Conservation (phyloP, 1,284 basidiomycete species). For the Cronartium quercuum region DNA sequence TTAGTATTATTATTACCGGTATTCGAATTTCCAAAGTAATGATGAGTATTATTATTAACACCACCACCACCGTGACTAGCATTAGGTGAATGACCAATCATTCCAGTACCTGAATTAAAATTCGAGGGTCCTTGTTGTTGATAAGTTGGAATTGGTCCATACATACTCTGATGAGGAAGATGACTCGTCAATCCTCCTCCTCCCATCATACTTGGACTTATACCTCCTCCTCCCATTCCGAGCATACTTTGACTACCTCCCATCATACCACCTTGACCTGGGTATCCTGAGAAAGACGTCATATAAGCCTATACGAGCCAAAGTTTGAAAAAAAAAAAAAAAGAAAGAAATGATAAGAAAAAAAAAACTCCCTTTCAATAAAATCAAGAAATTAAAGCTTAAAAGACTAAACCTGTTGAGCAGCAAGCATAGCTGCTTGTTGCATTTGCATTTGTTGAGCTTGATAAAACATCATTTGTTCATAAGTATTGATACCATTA, state of each 20-base stretch:
- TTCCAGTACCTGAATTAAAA: too few relatives aligned
- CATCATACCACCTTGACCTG: neutral
- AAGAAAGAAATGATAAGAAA: neutral
- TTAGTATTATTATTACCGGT: too few relatives aligned
- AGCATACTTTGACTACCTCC: neutral
- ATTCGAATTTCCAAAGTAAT: too few relatives aligned
- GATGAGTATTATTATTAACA: too few relatives aligned
- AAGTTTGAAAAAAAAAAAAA: neutral
- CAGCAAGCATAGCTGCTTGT: slow-evolving; percentile 32
- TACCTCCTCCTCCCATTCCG: too few relatives aligned
- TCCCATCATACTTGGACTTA: neutral
- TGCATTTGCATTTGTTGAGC: slow-evolving; percentile 37
- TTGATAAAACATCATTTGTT: slow-evolving; percentile 31
- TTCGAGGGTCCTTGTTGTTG: too few relatives aligned
- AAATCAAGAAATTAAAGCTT: neutral
- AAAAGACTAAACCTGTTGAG: slow-evolving; percentile 17
- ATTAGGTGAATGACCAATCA: too few relatives aligned
- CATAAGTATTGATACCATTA: neutral
- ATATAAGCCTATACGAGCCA: neutral
- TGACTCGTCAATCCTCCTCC: too few relatives aligned
- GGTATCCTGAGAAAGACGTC: neutral
- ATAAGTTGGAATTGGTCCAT: too few relatives aligned
- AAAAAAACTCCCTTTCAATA: neutral
- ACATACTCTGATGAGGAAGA: neutral
- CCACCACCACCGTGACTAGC: too few relatives aligned